phyloP scores from a whole-genome alignment of 2,329 filamentous ascomycete species.

The Aspergillus phoenicis region DNA sequence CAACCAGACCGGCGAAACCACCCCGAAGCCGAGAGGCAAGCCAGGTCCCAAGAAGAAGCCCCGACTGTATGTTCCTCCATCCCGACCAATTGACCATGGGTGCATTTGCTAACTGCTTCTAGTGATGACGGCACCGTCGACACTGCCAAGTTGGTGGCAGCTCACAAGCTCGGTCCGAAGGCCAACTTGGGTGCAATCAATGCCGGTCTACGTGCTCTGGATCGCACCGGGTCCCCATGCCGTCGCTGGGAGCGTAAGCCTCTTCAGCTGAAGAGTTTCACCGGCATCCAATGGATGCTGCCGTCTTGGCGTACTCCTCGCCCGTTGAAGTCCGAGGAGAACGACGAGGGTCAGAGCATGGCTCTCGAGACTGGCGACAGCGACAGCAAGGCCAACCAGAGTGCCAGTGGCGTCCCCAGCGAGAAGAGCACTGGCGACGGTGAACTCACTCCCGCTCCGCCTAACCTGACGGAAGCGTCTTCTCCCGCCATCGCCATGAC shows the following conservation, averaged over 20 bases:
- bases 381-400: slow-evolving; percentile 60
- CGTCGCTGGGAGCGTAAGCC: slow-evolving; percentile 85
- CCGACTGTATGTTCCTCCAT: slow-evolving; percentile 70
- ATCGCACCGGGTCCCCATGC: slow-evolving; percentile 87
- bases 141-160: slow-evolving; percentile 38
- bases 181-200: slow-evolving; percentile 98
- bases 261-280: slow-evolving; percentile 89
- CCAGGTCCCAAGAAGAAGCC: slow-evolving; percentile 97
- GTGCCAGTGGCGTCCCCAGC: slow-evolving; percentile 58
- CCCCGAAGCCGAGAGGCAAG: slow-evolving; percentile 75
- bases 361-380: slow-evolving; percentile 59
- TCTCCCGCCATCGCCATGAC: slow-evolving; percentile 48
- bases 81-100: neutral
- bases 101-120: slow-evolving; percentile 4
- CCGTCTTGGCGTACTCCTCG: slow-evolving; percentile 72
- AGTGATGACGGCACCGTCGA: slow-evolving; percentile 57
- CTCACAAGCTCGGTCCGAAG: slow-evolving; percentile 89
- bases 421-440: slow-evolving; percentile 62
- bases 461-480: slow-evolving; percentile 56
- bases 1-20: slow-evolving; percentile 58
- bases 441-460: slow-evolving; percentile 48
- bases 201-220: slow-evolving; percentile 88
- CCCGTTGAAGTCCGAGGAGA: slow-evolving; percentile 53
- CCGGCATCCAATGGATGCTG: slow-evolving; percentile 79
- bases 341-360: slow-evolving; percentile 60